These are phyloP conservation scores for Eimeria sp. DNA, from an alignment of 169 alveolate genomes.

Conservation along the genomic window DNA sequence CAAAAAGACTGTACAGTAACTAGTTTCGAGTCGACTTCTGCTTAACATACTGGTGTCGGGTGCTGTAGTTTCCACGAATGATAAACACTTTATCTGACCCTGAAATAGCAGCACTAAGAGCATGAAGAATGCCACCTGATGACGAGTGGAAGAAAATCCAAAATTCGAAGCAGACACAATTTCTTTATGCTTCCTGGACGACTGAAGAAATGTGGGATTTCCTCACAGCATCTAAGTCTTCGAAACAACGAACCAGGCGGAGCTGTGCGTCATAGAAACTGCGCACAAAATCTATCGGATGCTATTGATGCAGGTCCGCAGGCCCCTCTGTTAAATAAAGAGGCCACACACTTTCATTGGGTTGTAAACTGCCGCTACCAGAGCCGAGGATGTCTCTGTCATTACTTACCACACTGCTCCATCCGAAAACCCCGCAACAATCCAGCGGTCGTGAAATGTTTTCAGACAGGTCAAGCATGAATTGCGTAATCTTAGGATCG, in stretches of 20 bases:
- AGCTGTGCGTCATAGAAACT: constrained; percentile 93
- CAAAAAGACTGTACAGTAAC: background rate
- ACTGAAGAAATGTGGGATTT: background rate
- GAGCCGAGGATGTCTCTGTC: background rate
- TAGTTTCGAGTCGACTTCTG: background rate
- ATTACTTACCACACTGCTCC: constrained; percentile 91
- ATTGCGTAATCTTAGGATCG: constrained; percentile 90
- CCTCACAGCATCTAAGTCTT: constrained; percentile 87
- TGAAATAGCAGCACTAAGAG: background rate
- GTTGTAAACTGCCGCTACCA: background rate
- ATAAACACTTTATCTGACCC: constrained; percentile 62
- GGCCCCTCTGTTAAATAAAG: background rate
- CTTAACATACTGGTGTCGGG: background rate
- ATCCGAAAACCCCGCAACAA: constrained; percentile 93
- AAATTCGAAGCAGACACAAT: background rate
- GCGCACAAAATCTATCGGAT: background rate
- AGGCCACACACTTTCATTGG: background rate
- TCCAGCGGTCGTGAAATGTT: constrained; percentile 89
- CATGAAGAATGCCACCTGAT: background rate
- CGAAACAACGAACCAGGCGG: constrained; percentile 95
- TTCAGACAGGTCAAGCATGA: constrained; percentile 90
- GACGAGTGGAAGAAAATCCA: background rate
- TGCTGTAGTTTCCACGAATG: constrained; percentile 1
- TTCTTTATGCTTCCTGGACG: background rate
- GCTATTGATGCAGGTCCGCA: background rate